Conservation (phyloP, 352 stramenopile genomes). For the Halophytophthora polymorphica region DNA sequence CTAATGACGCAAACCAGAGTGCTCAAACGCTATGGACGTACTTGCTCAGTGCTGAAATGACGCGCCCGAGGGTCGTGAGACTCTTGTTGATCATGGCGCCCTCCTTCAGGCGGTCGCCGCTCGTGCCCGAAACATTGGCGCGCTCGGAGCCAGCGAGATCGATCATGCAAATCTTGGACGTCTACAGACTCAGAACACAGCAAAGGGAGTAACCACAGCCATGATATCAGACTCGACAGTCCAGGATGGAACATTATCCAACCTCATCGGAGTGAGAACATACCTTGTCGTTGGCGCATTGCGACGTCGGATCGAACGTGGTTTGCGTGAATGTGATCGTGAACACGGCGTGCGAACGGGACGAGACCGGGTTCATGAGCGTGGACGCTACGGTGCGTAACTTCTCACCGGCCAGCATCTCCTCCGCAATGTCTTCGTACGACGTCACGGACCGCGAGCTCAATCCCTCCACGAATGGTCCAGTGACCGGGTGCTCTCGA, state of each 20-base stretch:
- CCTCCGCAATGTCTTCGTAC: constrained; percentile 78
- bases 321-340: constrained; percentile 92
- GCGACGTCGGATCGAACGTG: constrained; percentile 53
- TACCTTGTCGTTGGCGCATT: constrained; percentile 69
- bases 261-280: too few relatives aligned
- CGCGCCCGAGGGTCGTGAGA: constrained; percentile 83
- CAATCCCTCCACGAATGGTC: constrained; percentile 82
- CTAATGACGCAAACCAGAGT: not conserved
- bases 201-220: not conserved
- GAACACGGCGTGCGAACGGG: constrained; percentile 96
- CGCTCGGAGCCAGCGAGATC: constrained; percentile 83
- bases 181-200: constrained; percentile 25
- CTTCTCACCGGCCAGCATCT: constrained; percentile 90
- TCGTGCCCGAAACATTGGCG: constrained; percentile 76
- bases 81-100: constrained; percentile 92
- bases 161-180: constrained; percentile 86
- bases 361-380: constrained; percentile 96
- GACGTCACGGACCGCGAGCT: constrained; percentile 62
- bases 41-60: constrained; percentile 86
- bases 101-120: constrained; percentile 88
- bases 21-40: constrained; percentile 10
- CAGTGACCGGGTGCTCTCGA: constrained; percentile 77
- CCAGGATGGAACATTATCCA: not conserved
- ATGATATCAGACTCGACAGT: not conserved
- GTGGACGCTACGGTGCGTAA: constrained; percentile 93